Evolutionary conservation across 306 rosid species (phyloP).

Genomic region (Calophaca sinica): DNA sequence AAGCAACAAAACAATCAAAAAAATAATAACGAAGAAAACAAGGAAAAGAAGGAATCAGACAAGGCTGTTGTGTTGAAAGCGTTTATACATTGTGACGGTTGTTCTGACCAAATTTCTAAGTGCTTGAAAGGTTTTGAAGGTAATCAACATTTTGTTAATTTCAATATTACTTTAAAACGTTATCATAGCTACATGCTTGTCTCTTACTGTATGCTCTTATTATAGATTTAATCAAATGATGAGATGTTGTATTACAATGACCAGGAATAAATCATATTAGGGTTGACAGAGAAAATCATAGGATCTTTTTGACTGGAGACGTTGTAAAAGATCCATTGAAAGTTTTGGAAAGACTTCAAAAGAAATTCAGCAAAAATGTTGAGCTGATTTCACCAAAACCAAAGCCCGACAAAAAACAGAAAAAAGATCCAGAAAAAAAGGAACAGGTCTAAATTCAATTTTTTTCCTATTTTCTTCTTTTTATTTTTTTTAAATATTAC

Average conservation of each 20-base stretch:
- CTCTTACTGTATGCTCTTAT: not conserved
- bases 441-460: conserved; percentile 42
- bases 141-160: conserved; percentile 20
- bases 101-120: conserved; percentile 58
- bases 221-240: not conserved
- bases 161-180: not conserved
- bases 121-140: conserved; percentile 72
- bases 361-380: conserved; percentile 69
- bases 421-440: conserved; percentile 47
- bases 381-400: conserved; percentile 67
- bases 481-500: not conserved
- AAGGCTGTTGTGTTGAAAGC: conserved; percentile 71
- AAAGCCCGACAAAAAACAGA: conserved; percentile 33
- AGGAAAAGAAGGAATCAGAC: conserved; percentile 27
- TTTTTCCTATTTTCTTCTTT: not conserved
- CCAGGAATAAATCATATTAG: conserved; percentile 68
- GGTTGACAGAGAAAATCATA: conserved; percentile 61
- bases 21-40: not conserved
- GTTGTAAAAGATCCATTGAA: conserved; percentile 55
- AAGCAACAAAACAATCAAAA: conserved; percentile 15
- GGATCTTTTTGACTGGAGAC: conserved; percentile 66
- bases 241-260: not conserved
- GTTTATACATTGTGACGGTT: conserved; percentile 79
- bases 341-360: conserved; percentile 62
- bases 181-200: too few species aligned